Evolutionary conservation across 768 basidiomycete genomes (phyloP), one percentile per base, ranked within the genome.

Genomic region (Chalciporus sphaerocephalus): DNA sequence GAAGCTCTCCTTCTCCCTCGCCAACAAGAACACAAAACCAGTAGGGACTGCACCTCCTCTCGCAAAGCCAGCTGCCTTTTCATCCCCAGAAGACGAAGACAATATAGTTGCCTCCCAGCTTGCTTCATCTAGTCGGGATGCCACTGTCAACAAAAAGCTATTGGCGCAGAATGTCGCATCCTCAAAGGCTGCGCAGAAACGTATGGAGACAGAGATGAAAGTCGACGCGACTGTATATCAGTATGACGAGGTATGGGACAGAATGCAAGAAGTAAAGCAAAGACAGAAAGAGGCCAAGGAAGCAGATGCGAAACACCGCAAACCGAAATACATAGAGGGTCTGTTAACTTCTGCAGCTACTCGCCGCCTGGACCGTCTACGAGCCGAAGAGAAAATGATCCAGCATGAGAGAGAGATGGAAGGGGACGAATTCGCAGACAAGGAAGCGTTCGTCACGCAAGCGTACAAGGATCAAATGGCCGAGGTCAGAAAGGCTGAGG

Each of bases 321-420:
- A 94, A 72, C 95, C 95, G 1, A 97, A 96, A 71, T 98, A 98
- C 60, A 96, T 98, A 42, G 75, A 77, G 30, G 80, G 76, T 20
- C 77, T 98, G 25, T 71, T 98, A 2, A 68, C 71, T 13, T 80
- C 90, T 7, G 93, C 96, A 22, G 81, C 83, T n/a, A 92, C 92
- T 21, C 78, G 96, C 20, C 81, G 84, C 56, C 65, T 95, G 38
- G 96, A 99, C 64, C 79, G 90, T 57, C 68, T 98, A 10, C 77
- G 93, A 43, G 96, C 96, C 0, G 96, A 99, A 66, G 95, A 98
- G 68, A 97, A 98, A 74, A 87, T 95, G 87, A 85, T 97, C 62
- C 89, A 94, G 62, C 76, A 80, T 35, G 96, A 98, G 65, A 79
- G 96, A 17, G 91, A 94, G 68, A 70, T 76, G 16, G 96, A 99